These are phyloP conservation scores for Saururus chinensis DNA, from an alignment of 164 flowering plant species.

Conservation along the genomic window DNA sequence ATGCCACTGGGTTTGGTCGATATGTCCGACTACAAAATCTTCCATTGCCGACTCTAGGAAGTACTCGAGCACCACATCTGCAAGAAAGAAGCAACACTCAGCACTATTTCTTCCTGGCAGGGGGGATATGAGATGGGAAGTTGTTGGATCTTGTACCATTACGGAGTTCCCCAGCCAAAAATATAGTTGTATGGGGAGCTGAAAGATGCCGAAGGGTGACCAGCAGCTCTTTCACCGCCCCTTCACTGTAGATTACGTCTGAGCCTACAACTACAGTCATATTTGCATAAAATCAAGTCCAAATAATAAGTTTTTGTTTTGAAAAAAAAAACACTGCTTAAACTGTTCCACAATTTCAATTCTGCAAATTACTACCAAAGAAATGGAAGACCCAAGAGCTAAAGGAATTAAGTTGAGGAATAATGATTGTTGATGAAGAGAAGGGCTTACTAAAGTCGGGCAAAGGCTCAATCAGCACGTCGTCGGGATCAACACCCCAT, in stretches of 20 bases:
- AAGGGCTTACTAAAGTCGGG: constrained; percentile 59
- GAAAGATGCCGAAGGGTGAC: constrained; percentile 49
- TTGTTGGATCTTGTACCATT: constrained; percentile 37
- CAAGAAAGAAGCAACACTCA: not conserved
- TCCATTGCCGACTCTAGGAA: constrained; percentile 68
- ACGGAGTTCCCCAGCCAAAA: constrained; percentile 80
- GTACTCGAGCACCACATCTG: constrained; percentile 78
- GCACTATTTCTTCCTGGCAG: not conserved
- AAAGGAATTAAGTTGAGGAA: not conserved
- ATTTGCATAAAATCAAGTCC: not conserved
- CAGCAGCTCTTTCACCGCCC: constrained; percentile 59
- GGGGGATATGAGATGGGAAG: not conserved
- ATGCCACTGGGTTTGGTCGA: constrained; percentile 73
- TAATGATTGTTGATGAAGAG: not conserved
- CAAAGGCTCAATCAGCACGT: constrained; percentile 35
- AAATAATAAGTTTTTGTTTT: not conserved
- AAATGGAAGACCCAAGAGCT: not conserved
- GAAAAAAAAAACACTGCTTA: no score
- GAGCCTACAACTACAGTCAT: constrained; percentile 59
- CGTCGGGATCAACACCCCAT: constrained; percentile 75
- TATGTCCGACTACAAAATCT: constrained; percentile 59
- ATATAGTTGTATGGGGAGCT: constrained; percentile 56
- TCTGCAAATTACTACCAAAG: not conserved
- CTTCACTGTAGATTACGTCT: constrained; percentile 83
- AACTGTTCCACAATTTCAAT: no score